phyloP scores from a whole-genome alignment of 371 early-diverging fungal species.

The Catenaria anguillulae region DNA sequence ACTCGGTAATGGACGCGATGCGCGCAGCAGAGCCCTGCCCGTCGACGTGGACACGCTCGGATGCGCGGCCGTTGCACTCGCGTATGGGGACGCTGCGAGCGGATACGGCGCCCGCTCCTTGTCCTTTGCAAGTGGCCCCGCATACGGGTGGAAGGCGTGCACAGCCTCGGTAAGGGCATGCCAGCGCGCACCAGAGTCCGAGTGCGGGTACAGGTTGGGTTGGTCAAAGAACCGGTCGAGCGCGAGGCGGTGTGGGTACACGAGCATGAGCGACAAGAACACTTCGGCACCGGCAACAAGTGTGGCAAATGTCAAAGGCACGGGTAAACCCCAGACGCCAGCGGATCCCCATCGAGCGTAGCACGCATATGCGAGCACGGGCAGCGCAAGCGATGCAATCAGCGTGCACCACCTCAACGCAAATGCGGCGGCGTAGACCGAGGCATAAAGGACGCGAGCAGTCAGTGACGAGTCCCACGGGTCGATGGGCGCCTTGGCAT shows the following conservation, averaged over 20 bases:
- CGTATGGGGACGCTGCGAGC: background rate
- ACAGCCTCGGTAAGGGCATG: background rate
- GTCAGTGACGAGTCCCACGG: background rate
- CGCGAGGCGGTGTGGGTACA: background rate
- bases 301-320: too few relatives aligned
- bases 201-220: background rate
- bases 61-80: background rate
- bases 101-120: background rate
- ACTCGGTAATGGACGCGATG: background rate
- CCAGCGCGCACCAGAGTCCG: background rate
- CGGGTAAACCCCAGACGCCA: background rate
- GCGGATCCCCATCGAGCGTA: background rate
- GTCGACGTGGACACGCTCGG: too few relatives aligned
- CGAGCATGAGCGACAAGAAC: background rate
- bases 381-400: background rate
- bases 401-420: background rate
- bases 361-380: background rate
- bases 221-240: background rate
- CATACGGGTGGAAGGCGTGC: background rate
- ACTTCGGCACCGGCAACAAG: too few relatives aligned
- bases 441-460: background rate
- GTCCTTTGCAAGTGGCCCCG: background rate
- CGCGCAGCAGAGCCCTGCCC: background rate
- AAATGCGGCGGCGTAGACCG: background rate
- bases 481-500: background rate